phyloP scores from a whole-genome alignment of 148 eudicot genomes.

The Rhododendron vialii region DNA sequence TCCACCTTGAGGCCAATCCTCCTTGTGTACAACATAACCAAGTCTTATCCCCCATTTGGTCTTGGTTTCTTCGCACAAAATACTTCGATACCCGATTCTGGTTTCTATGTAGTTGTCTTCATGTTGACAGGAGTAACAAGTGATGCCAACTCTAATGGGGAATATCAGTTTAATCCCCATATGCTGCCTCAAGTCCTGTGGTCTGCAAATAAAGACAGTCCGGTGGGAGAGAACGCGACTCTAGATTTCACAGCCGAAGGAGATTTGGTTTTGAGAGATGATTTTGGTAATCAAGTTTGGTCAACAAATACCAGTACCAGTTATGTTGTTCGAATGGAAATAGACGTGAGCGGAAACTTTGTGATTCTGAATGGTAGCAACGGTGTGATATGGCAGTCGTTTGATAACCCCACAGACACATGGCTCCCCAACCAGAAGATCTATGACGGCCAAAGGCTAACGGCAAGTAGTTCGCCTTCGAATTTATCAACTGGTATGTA shows the following conservation, averaged over 20 bases:
- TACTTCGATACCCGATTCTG: neutral
- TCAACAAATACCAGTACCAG: neutral
- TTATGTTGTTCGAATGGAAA: slow-evolving; percentile 5
- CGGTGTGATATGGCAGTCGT: slow-evolving; percentile 23
- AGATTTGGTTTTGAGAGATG: slow-evolving; percentile 19
- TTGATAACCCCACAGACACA: slow-evolving; percentile 24
- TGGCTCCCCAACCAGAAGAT: slow-evolving; percentile 14
- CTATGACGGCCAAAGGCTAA: neutral
- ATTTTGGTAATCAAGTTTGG: slow-evolving; percentile 13
- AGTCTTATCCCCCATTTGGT: neutral
- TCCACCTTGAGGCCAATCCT: neutral
- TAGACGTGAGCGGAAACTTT: neutral
- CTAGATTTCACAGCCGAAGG: slow-evolving; percentile 15
- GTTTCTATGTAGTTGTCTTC: neutral
- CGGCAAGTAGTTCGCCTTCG: neutral
- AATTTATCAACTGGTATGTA: slow-evolving; percentile 1
- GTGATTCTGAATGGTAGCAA: neutral
- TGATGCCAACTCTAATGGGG: neutral
- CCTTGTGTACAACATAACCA: neutral
- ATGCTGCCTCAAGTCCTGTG: slow-evolving; percentile 18
- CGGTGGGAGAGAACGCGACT: slow-evolving; percentile 13
- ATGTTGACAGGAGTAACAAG: neutral
- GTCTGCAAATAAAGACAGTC: slow-evolving; percentile 24
- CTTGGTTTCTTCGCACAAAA: neutral
- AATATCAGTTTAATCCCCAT: neutral